Base-by-base conservation (phyloP, 371 early-diverging fungal species). In the Syncephalastrum contaminatum region DNA sequence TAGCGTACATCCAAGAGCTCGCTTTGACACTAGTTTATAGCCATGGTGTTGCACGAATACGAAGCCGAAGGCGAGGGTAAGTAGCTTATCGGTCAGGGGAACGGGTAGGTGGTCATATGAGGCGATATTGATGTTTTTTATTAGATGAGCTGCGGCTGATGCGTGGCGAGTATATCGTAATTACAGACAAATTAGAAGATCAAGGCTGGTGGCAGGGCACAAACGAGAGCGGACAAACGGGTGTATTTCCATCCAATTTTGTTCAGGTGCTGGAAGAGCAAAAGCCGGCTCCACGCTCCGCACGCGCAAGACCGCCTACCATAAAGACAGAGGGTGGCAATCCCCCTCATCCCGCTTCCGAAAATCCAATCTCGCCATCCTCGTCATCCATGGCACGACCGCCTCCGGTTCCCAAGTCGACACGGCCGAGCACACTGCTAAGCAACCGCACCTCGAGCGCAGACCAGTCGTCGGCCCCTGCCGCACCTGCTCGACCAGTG, bases 201-300 rank as follows among this genome's bases (percentile, higher is more conserved):
- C 75, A 76, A 48, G 84, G 82, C 10, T 86, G 86, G 86, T 84
- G 82, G 83, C 66, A 62, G 46, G 86, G 86, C 18, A 69, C 62
- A 25, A 81, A 77, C 51, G 84, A 86, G 49, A 62, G 67, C 12
- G 82, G 81, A 14, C 53, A 65, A 5, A 58, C 58, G 15, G 86
- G 86, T 16, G 59, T 81, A 21, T 86, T 86, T 48, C 86, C 86
- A 14, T 69, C 81, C 30, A 80, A 81, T 49, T 86, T 80, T 72
- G 81, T 84, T 10, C 70, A 81, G 58, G 67, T 80, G 43, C 52
- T 86, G 27, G 74, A 72, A 47, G 67, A 72, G 39, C 70, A 82
- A 21, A 59, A 55, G 5, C 57, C 59, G 4, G 72, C 71, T 7
- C 75, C 75, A 1, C 56, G 70, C 54, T 69, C 72, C 15, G 27